These are phyloP conservation scores for Fraxinus dipetala DNA, from an alignment of 305 asterid species.

Conservation along the genomic window DNA sequence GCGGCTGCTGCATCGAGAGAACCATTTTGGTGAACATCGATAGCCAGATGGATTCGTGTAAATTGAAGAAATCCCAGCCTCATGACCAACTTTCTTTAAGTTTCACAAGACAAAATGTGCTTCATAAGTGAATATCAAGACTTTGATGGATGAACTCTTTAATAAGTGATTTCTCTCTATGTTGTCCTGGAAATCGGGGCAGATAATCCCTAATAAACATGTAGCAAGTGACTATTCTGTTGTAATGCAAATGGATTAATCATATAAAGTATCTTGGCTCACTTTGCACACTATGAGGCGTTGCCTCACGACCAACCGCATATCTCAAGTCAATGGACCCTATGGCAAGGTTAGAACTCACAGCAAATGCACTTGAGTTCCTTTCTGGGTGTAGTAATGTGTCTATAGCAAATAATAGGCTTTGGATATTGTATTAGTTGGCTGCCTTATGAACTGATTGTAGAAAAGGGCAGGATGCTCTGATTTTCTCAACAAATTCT, in stretches of 20 bases:
- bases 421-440: not conserved
- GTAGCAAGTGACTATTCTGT: not conserved
- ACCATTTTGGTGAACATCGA: not conserved
- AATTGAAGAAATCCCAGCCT: not conserved
- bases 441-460: not conserved
- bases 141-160: not conserved
- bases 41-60: not conserved
- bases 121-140: not conserved
- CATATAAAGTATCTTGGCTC: not conserved
- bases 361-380: not conserved
- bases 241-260: not conserved
- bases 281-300: not conserved
- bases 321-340: not conserved
- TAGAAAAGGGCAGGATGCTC: not conserved
- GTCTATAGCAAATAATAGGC: not conserved
- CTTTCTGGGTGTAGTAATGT: not conserved
- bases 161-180: not conserved
- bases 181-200: not conserved
- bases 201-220: not conserved
- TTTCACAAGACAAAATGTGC: not conserved
- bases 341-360: not conserved
- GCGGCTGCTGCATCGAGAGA: not conserved
- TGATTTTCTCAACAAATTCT: not conserved
- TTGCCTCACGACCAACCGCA: not conserved
- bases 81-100: not conserved